Percentiles rank a stretch among this genome's conserved stretches.
phyloP scores from a whole-genome alignment of 1,284 basidiomycete genomes.

The Ustanciosporium gigantosporum region DNA sequence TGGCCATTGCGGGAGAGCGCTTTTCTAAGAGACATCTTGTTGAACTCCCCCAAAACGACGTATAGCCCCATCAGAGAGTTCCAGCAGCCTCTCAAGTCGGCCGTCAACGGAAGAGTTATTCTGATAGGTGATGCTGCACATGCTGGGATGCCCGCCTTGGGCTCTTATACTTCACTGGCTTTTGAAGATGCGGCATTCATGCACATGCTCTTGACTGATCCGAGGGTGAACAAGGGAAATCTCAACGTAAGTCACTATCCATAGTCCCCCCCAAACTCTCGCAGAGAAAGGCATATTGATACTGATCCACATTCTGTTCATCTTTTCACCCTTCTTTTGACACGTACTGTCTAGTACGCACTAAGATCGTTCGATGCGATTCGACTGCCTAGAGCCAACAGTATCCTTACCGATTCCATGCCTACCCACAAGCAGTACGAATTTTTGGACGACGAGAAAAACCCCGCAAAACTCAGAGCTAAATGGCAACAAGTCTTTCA shows the following conservation, averaged over 20 bases:
- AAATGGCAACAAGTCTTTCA: neutral
- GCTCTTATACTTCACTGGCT: neutral
- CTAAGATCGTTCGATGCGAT: neutral
- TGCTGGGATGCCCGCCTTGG: neutral
- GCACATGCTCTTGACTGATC: slow-evolving; percentile 1
- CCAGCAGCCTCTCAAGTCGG: neutral
- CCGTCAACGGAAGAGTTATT: neutral
- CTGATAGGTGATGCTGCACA: neutral
- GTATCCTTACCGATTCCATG: neutral
- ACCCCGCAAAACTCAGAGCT: neutral
- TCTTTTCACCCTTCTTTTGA: too few species aligned
- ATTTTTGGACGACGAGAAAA: neutral
- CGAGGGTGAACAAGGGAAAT: neutral
- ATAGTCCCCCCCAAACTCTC: neutral
- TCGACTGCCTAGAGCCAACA: neutral
- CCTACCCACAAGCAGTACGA: neutral
- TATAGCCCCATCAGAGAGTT: too few species aligned
- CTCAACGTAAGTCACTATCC: neutral
- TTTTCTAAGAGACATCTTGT: too few species aligned
- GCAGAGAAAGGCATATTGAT: neutral
- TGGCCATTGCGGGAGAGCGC: too few species aligned
- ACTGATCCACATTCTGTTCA: too few species aligned
- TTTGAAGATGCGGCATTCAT: neutral
- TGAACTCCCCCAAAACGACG: too few species aligned
- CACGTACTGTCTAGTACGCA: neutral